Base-by-base conservation (phyloP, 305 asterid species). In the Coffea humblotiana region DNA sequence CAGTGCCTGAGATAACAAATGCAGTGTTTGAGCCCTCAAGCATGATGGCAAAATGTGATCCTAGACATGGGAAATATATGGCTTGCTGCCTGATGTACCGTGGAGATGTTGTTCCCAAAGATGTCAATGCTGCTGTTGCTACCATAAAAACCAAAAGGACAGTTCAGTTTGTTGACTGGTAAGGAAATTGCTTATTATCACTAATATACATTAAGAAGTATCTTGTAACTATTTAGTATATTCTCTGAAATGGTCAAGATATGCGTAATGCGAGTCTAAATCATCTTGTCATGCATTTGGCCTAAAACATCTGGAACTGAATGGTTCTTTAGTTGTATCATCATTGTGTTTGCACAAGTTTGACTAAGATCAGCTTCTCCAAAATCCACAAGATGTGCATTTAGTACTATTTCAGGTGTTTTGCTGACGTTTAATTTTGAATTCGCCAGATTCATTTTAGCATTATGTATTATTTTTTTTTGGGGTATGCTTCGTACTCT, bases 11-110 rank as follows among this genome's bases (percentile, higher is more conserved):
- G 77, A 82, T 82, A 21, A 82, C 85, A 0, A 82, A 82, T 75
- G 85, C 85, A 56, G 85, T 82, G 68, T 82, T 82, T 78, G 85
- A 82, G 68, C 85, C 85, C 8, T 79, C 85, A 16, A 82, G 85
- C 77, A 82, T 82, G 85, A 82, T 82, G 85, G 85, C 85, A 40
- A 82, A 82, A 75, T 82, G 85, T 78, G 85, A 82, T 67, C 85
- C 85, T 2, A 82, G 85, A 77, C 85, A 82, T 45, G 85, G 85
- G 25, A 82, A 82, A 32, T 82, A 82, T 58, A 82, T 82, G 85
- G 85, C 85, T 74, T 82, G 85, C 83, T 79, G 83, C 60, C 67
- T 83, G 78, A 83, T 83, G 86, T 83, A 79, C 48, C 86, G 83
- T 43, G 86, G 86, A 27, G 86, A 83, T 37, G 86, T 83, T n/a